Conservation (phyloP, 176 grass and related monocot species). For the Oryza glumipatula region DNA sequence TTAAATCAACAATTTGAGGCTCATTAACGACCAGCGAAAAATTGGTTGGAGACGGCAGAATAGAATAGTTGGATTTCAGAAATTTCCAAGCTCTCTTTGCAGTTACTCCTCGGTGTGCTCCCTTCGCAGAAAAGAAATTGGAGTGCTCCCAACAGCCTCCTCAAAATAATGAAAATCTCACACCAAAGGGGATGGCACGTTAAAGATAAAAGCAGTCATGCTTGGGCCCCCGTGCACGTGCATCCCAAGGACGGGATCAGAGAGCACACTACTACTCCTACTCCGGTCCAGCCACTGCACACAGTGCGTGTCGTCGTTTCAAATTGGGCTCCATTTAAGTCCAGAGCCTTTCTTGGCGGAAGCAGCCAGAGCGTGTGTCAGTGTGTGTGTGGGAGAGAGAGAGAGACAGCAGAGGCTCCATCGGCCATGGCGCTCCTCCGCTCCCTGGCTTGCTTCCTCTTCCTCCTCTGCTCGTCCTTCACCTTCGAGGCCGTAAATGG, state of each 20-base stretch:
- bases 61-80: no score
- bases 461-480: conserved; percentile 40
- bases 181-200: conserved; percentile 31
- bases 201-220: conserved; percentile 23
- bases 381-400: background rate
- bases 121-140: background rate
- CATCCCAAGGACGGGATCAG: conserved; percentile 24
- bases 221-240: conserved; percentile 34
- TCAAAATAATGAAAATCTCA: conserved; percentile 33
- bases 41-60: no score
- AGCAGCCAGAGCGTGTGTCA: background rate
- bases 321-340: conserved; percentile 64
- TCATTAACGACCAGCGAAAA: no score
- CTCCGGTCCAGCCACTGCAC: background rate
- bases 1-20: background rate
- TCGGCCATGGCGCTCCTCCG: conserved; percentile 18
- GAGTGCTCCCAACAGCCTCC: background rate
- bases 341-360: conserved; percentile 3
- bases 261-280: background rate
- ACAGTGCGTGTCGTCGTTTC: conserved; percentile 32
- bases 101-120: no score
- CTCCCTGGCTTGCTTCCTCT: conserved; percentile 41
- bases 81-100: no score
- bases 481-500: conserved; percentile 29
- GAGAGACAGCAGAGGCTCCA: conserved; percentile 49